Conservation (phyloP, 2,329 filamentous ascomycete genomes). For the Sarocladium oryzae region DNA sequence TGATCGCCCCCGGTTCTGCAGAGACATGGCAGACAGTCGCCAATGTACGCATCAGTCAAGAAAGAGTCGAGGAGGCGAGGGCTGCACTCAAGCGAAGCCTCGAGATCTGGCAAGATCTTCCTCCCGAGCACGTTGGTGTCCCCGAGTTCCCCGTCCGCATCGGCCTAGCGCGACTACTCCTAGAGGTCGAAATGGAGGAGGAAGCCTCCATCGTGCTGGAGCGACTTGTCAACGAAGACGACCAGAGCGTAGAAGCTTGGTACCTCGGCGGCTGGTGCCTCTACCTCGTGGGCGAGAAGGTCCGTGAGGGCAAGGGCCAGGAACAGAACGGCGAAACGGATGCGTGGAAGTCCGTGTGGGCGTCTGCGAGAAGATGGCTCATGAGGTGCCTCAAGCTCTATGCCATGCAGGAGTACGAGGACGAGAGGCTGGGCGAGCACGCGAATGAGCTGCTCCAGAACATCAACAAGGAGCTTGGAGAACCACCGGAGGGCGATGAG, state of each 20-base stretch:
- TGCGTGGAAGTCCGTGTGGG: conserved; percentile 56
- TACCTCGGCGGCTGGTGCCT: conserved; percentile 95
- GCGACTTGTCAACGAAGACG: conserved; percentile 78
- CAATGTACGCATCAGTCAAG: conserved; percentile 87
- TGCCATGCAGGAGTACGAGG: conserved; percentile 73
- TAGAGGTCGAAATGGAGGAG: conserved; percentile 82
- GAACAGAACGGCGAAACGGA: conserved; percentile 29
- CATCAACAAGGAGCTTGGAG: conserved; percentile 59
- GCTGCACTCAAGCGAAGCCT: conserved; percentile 74
- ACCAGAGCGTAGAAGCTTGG: conserved; percentile 92
- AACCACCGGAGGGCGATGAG: conserved; percentile 46
- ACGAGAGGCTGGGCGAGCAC: conserved; percentile 70
- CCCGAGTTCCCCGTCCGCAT: conserved; percentile 85
- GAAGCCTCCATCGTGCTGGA: conserved; percentile 83
- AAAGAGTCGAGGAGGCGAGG: conserved; percentile 69
- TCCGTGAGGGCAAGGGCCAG: conserved; percentile 31
- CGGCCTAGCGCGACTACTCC: conserved; percentile 74
- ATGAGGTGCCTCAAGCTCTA: conserved; percentile 77
- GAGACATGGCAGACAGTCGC: conserved; percentile 96
- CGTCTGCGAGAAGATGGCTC: conserved; percentile 76
- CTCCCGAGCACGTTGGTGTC: conserved; percentile 62
- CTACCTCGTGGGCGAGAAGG: conserved; percentile 69
- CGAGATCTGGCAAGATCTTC: conserved; percentile 73
- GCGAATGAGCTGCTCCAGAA: conserved; percentile 61
- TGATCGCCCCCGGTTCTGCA: conserved; percentile 72